phyloP scores from a whole-genome alignment of 768 basidiomycete genomes.

The Epithele typhae region DNA sequence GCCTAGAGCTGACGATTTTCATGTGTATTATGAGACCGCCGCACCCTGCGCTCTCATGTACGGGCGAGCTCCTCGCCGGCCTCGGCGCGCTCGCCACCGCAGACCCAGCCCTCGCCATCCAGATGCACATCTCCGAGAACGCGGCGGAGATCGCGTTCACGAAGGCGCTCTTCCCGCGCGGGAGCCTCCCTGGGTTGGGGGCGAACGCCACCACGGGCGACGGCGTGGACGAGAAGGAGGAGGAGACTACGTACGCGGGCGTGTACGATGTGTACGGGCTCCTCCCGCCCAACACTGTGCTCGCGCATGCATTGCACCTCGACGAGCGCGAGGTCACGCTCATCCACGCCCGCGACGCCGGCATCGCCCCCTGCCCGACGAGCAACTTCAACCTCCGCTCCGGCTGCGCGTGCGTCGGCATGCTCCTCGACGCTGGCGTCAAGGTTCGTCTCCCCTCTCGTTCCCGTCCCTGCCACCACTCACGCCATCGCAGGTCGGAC shows the following conservation, averaged over 20 bases:
- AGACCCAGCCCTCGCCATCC: constrained; percentile 66
- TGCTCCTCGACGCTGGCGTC: constrained; percentile 77
- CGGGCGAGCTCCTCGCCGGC: constrained; percentile 55
- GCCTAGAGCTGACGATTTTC: too few species aligned
- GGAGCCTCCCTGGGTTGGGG: constrained; percentile 16
- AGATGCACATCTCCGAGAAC: constrained; percentile 94
- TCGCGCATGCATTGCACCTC: constrained; percentile 86
- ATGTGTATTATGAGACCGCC: too few species aligned
- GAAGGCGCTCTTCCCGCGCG: constrained; percentile 54
- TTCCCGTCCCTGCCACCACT: background rate
- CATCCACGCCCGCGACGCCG: constrained; percentile 59
- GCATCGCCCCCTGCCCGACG: constrained; percentile 92
- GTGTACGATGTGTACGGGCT: constrained; percentile 81
- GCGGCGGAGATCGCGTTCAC: constrained; percentile 64
- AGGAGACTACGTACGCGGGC: constrained; percentile 56
- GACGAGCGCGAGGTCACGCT: constrained; percentile 68
- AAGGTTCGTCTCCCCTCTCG: constrained; percentile 62
- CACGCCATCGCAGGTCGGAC: constrained; percentile 58
- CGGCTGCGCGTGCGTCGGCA: constrained; percentile 76
- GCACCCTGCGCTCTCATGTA: constrained; percentile 93
- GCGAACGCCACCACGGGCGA: too few species aligned
- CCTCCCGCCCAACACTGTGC: constrained; percentile 72
- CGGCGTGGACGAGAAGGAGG: too few species aligned
- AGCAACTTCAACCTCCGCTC: constrained; percentile 91
- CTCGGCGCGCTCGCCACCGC: constrained; percentile 59